Evolutionary conservation across 257 asterid genomes (phyloP), one percentile per base, ranked within the genome.

Genomic region (Plantago elongata): DNA sequence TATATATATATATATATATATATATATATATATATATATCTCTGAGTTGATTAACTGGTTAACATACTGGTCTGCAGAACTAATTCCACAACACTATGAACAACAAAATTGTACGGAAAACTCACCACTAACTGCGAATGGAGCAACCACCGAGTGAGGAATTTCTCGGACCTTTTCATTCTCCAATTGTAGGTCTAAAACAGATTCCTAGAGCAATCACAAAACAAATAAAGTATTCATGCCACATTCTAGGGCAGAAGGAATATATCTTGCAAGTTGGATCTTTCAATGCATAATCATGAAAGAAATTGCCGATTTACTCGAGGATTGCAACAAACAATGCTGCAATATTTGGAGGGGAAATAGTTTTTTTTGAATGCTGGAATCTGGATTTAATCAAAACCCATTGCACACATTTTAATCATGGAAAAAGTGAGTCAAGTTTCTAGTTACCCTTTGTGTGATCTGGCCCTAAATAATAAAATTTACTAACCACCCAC

Each of bases 61-160:
- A 49, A 10, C 47, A 12, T 45, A 67, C 11, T 45, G 22, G 46
- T 56, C 4, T 16, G 12, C 17, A n/a, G 54, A 57, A 51, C 50
- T 30, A 45, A 60, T 45, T 13, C 17, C 29, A 62, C 45, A 51
- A 59, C 46, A 52, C 22, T 22, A 22, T 8, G 51, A 50, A 45
- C 37, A 67, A 49, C 27, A 46, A 22, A 47, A 48, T 58, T 60
- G 47, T 44, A 44, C 11, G 68, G 57, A 67, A 62, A n/a, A 76
- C 96, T 82, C 72, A 86, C 96, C 95, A 15, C 99, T 93, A 68
- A 89, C 96, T 38, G 97, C 97, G 72, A 91, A 66, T 55, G 99
- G 99, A 73, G 90, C 69, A 66, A 93, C 85, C 69, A 82, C 87
- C 3, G 85, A 65, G 72, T 93, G 94, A 63, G 94, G 80, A 69